A percentile compares a stretch with the other conserved stretches of the same genome.
Conservation (phyloP, 495 filamentous ascomycete genomes). For the Amphirosellinia nigrospora region DNA sequence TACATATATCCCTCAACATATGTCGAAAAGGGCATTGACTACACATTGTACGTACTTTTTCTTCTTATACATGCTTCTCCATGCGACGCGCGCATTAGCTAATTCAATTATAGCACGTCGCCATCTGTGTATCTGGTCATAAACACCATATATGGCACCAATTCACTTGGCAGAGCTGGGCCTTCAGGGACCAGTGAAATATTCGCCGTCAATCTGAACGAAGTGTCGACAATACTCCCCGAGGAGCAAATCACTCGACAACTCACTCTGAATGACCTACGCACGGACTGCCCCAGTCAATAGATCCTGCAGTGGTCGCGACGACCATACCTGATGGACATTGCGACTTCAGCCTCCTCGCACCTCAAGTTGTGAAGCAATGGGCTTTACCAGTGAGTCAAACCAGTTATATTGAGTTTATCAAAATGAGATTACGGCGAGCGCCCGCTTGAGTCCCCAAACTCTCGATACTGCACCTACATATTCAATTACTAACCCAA, state of each 20-base stretch:
- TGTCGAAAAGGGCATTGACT: conserved; percentile 34
- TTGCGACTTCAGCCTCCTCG: conserved; percentile 41
- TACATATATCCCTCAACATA: conserved; percentile 44
- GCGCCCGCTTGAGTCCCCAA: not conserved
- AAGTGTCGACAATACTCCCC: conserved; percentile 39
- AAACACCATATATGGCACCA: conserved; percentile 38
- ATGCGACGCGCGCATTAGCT: conserved; percentile 5
- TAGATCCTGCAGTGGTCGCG: conserved; percentile 33
- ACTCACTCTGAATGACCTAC: conserved; percentile 39
- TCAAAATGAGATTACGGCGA: not conserved
- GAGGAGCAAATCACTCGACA: conserved; percentile 31
- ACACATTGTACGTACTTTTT: conserved; percentile 43
- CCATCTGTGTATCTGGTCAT: conserved; percentile 49
- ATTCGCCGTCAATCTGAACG: conserved; percentile 34
- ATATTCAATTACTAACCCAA: not conserved
- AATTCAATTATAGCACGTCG: conserved; percentile 38
- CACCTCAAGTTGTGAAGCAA: conserved; percentile 31
- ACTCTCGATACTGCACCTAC: not conserved
- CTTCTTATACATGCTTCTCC: not conserved
- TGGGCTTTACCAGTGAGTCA: conserved; percentile 37
- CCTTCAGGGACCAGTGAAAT: conserved; percentile 36
- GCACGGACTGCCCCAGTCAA: conserved; percentile 39
- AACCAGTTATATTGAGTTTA: not conserved
- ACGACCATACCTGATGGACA: conserved; percentile 32
- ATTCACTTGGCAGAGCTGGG: conserved; percentile 30